These are phyloP conservation scores for Penicillium brevicompactum DNA, from an alignment of 2,329 filamentous ascomycete species.

Conservation along the genomic window DNA sequence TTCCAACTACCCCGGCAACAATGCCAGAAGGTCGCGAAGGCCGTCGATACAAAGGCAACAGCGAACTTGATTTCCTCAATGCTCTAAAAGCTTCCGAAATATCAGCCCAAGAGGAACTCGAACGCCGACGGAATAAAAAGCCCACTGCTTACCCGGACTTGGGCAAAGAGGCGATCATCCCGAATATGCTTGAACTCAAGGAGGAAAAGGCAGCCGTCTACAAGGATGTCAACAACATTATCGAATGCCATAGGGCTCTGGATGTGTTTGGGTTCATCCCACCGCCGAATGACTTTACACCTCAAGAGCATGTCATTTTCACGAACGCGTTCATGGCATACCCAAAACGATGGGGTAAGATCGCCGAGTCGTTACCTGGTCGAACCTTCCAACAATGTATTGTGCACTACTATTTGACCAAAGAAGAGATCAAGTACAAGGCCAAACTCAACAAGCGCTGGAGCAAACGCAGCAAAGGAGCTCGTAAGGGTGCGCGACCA, in stretches of 20 bases:
- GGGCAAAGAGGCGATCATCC: constrained; percentile 49
- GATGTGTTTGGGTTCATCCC: constrained; percentile 49
- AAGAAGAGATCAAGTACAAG: constrained; percentile 53
- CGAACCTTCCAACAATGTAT: constrained; percentile 53
- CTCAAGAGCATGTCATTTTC: constrained; percentile 50
- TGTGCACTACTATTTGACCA: constrained; percentile 54
- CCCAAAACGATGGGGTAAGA: constrained; percentile 56
- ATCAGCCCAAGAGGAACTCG: constrained; percentile 50
- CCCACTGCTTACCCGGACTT: constrained; percentile 48
- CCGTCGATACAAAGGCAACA: constrained; percentile 50
- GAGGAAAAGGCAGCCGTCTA: constrained; percentile 45
- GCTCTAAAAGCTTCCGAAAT: constrained; percentile 52
- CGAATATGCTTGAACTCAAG: constrained; percentile 48
- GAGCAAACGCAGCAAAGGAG: constrained; percentile 44
- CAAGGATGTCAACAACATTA: constrained; percentile 50
- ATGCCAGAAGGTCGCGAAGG: constrained; percentile 40
- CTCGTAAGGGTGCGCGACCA: constrained; percentile 38
- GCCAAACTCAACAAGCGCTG: constrained; percentile 51
- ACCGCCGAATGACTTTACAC: constrained; percentile 50
- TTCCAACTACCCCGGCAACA: constrained; percentile 33
- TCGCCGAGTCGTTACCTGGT: constrained; percentile 49
- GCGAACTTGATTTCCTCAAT: constrained; percentile 52
- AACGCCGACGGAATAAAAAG: constrained; percentile 46
- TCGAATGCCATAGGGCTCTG: constrained; percentile 42
- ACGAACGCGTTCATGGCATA: constrained; percentile 50